Evolutionary conservation across 2,329 filamentous ascomycete genomes (phyloP).

Genomic region (Talaromyces amestolkiae): DNA sequence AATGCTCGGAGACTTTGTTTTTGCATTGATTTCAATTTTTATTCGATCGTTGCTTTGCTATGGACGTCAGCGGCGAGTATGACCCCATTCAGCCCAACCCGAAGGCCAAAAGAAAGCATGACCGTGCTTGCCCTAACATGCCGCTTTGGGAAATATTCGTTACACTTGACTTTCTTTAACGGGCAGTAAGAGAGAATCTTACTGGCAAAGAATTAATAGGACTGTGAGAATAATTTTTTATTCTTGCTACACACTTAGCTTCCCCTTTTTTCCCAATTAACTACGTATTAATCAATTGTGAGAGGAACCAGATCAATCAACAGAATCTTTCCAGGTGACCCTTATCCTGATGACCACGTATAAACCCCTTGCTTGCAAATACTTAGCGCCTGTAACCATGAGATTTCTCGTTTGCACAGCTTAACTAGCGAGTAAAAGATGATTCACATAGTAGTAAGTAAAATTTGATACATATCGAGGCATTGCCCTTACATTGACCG

Average conservation of each 20-base stretch:
- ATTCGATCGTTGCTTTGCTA: background rate
- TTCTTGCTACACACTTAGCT: background rate
- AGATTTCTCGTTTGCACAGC: background rate
- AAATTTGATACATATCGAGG: background rate
- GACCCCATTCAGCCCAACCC: background rate
- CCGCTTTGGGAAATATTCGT: background rate
- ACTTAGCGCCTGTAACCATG: background rate
- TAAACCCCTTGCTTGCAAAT: background rate
- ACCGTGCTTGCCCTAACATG: slow-evolving; percentile 14
- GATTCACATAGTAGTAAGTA: background rate
- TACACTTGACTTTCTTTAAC: background rate
- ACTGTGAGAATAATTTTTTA: background rate
- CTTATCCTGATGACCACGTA: background rate
- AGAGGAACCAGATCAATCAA: background rate
- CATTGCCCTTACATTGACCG: background rate
- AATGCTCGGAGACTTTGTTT: background rate
- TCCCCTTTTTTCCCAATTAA: background rate
- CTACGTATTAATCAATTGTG: background rate
- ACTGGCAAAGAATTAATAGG: background rate
- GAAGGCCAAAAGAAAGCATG: background rate
- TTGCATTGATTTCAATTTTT: background rate
- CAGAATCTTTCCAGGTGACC: no score
- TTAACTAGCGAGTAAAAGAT: background rate
- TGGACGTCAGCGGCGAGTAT: background rate
- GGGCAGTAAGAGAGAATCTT: background rate